phyloP scores from a whole-genome alignment of 306 rosid genomes.

The Morella rubra region DNA sequence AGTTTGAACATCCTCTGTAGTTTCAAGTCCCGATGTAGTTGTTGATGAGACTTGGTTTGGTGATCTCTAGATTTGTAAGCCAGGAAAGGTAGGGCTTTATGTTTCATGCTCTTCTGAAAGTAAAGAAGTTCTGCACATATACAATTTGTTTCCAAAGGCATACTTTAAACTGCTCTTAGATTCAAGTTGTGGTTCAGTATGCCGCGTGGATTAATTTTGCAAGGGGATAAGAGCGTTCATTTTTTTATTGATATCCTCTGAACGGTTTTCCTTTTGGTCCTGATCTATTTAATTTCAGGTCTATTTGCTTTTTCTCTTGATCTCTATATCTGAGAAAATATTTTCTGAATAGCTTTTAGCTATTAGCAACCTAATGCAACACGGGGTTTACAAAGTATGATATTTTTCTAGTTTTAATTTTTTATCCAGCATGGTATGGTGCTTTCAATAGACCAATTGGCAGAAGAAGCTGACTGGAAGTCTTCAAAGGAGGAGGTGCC shows the following conservation, averaged over 20 bases:
- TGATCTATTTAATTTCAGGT: background rate
- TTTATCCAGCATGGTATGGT: constrained; percentile 65
- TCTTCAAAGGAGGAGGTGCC: constrained; percentile 68
- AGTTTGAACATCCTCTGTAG: constrained; percentile 50
- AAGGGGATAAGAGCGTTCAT: background rate
- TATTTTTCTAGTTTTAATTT: background rate
- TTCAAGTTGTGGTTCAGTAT: no score
- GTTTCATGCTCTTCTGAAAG: background rate
- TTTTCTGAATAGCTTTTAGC: background rate
- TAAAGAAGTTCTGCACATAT: background rate
- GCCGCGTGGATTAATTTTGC: background rate
- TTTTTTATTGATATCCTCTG: background rate
- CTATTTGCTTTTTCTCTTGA: background rate
- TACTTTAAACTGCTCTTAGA: background rate
- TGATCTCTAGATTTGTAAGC: constrained; percentile 35
- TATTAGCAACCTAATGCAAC: background rate
- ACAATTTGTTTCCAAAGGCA: background rate
- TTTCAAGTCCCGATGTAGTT: constrained; percentile 48
- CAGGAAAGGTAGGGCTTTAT: constrained; percentile 34
- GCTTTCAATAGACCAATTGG: constrained; percentile 81
- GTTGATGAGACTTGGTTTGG: constrained; percentile 60
- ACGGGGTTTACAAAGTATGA: background rate
- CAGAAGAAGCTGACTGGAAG: constrained; percentile 91
- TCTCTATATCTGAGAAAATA: background rate
- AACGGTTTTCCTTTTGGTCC: background rate